Base-by-base conservation (phyloP, 2,329 filamentous ascomycete genomes). In the Capronia americana region DNA sequence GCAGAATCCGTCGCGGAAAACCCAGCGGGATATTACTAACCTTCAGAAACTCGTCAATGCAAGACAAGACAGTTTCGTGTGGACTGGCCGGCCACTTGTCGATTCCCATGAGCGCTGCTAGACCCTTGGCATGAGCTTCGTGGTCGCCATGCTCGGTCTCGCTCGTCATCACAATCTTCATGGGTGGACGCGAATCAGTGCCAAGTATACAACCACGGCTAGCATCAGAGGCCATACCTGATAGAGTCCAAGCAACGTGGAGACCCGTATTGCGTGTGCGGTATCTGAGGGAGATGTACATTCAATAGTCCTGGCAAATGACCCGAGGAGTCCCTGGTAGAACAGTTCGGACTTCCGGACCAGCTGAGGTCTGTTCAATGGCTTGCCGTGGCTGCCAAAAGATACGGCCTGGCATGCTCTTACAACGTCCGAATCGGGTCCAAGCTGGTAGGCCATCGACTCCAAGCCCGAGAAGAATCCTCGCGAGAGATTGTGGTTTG, bases 101-200 rank as follows among this genome's bases (percentile, higher is more conserved):
- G 23, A 28, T 53, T 23, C 14, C 26, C 50, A 53, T 30, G 24
- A 53, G 50, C 24, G 50, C 50, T 14, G 50, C 20, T 5, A 53
- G 26, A 28, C 50, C 50, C 26, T 53, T 53, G 20, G 50, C 50
- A 53, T 53, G 50, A 28, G 50, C 50, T 53, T 53, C 50, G 24
- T 53, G 50, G 26, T 53, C 50, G 24, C 50, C 50, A 28, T 24
- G 50, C 14, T 53, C 50, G 10, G n/a, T 30, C 26, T 53, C 50
- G 24, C 50, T 53, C 14, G 50, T 17, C 50, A 53, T 53, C 24
- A 28, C 50, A 2, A 53, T 53, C 50, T 53, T 34, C 10, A 34
- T 34, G 10, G 12, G 32, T 34, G 32, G 32, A 12, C 32, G 10
- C 32, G 12, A 34, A 3, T 34, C 8, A 34, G 32, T 34, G 32